These are phyloP conservation scores for Ceratorhiza oryzae-sativae DNA, from an alignment of 1,284 basidiomycete species.

Conservation along the genomic window DNA sequence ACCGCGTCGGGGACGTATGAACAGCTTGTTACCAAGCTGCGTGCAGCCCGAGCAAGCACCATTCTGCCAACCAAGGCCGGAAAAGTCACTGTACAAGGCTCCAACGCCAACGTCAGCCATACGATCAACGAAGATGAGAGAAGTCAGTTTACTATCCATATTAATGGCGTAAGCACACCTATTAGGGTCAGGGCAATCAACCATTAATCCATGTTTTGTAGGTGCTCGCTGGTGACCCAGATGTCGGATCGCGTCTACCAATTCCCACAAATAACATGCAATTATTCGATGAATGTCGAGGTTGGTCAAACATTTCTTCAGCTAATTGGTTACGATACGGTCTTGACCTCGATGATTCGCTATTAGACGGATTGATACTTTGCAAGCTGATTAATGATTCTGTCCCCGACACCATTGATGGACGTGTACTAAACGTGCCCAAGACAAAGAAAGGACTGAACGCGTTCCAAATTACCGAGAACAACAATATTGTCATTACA, in stretches of 20 bases:
- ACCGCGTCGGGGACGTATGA: background rate
- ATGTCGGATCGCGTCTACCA: slow-evolving; percentile 83
- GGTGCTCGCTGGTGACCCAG: slow-evolving; percentile 90
- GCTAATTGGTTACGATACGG: slow-evolving; percentile 3
- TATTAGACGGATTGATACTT: slow-evolving; percentile 86
- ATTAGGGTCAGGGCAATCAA: slow-evolving; percentile 37
- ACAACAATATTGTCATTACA: slow-evolving; percentile 99
- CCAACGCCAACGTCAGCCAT: slow-evolving; percentile 95
- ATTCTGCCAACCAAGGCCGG: slow-evolving; percentile 77
- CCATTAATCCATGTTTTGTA: slow-evolving; percentile 49
- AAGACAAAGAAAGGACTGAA: slow-evolving; percentile 79
- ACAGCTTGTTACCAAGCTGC: slow-evolving; percentile 84
- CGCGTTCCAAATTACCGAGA: slow-evolving; percentile 98
- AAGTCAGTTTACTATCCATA: slow-evolving; percentile 95
- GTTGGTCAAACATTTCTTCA: slow-evolving; percentile 47
- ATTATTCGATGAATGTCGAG: slow-evolving; percentile 93
- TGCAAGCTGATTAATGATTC: slow-evolving; percentile 99
- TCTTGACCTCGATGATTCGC: background rate
- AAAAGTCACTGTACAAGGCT: slow-evolving; percentile 93
- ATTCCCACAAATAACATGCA: slow-evolving; percentile 99
- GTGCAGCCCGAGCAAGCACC: slow-evolving; percentile 60
- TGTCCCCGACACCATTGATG: slow-evolving; percentile 98
- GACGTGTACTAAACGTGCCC: slow-evolving; percentile 94
- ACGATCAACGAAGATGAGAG: slow-evolving; percentile 99
- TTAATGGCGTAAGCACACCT: slow-evolving; percentile 76